A percentile compares a stretch with the other conserved stretches of the same genome.
phyloP scores from a whole-genome alignment of 2,329 filamentous ascomycete species.

The Beauveria pseudobassiana region DNA sequence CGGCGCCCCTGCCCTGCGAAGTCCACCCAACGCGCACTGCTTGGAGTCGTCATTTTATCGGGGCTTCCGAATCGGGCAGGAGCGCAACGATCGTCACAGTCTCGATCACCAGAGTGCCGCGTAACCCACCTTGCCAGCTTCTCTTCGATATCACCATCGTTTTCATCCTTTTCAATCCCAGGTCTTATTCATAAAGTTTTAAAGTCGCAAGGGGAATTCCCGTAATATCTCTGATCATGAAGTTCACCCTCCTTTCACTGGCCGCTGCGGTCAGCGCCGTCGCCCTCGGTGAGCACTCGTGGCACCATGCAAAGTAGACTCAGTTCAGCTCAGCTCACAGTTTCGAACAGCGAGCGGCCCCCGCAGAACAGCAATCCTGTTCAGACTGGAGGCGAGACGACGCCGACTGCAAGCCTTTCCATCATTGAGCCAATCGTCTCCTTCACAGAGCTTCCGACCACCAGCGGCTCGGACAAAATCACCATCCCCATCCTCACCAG shows the following conservation, averaged over 20 bases:
- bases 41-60: background rate
- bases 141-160: background rate
- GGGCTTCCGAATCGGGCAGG: slow-evolving; percentile 7
- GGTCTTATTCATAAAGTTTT: too few species aligned
- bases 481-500: background rate
- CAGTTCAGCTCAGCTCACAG: slow-evolving; percentile 3
- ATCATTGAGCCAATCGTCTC: slow-evolving; percentile 2
- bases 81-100: background rate
- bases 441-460: background rate
- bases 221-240: background rate
- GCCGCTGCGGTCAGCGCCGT: slow-evolving; percentile 1
- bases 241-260: slow-evolving; percentile 5
- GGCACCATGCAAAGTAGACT: background rate
- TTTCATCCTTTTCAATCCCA: background rate
- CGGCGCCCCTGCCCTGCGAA: too few species aligned
- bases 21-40: background rate
- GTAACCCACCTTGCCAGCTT: slow-evolving; percentile 3
- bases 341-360: background rate
- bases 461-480: background rate
- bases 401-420: background rate
- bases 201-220: background rate
- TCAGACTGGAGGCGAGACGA: background rate
- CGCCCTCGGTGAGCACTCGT: background rate
- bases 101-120: slow-evolving; percentile 5
- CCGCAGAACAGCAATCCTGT: background rate